These are phyloP conservation scores for Orychophragmus violaceus DNA, from an alignment of 345 rosid genomes.

Conservation along the genomic window DNA sequence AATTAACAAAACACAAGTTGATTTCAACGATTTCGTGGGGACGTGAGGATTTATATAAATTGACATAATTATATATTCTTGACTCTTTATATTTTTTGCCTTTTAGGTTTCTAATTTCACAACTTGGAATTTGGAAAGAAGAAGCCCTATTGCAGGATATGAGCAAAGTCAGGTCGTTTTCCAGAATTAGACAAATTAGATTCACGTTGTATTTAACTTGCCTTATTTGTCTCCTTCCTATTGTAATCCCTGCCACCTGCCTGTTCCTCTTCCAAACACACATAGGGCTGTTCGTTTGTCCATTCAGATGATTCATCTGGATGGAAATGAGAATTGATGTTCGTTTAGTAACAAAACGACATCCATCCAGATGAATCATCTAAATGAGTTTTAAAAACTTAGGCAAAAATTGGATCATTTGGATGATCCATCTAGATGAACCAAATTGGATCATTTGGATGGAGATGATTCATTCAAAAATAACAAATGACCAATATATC, in stretches of 20 bases:
- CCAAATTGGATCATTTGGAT: too few species aligned
- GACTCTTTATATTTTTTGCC: neutral
- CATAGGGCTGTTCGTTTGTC: too few species aligned
- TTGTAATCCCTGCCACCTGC: slow-evolving; percentile 25
- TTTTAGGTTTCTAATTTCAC: slow-evolving; percentile 8
- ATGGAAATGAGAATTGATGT: too few species aligned
- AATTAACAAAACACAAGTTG: slow-evolving; percentile 23
- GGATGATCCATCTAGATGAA: too few species aligned
- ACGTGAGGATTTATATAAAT: slow-evolving; percentile 19
- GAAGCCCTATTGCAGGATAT: neutral
- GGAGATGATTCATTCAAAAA: too few species aligned
- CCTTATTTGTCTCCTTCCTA: slow-evolving; percentile 33
- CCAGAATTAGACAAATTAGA: slow-evolving; percentile 27
- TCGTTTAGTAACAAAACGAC: too few species aligned
- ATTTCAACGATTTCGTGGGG: slow-evolving; percentile 21
- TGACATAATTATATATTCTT: slow-evolving; percentile 2
- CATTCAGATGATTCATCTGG: too few species aligned
- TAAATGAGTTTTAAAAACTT: too few species aligned
- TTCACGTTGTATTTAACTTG: slow-evolving; percentile 35
- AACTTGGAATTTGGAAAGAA: slow-evolving; percentile 26
- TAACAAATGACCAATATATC: too few species aligned
- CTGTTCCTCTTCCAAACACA: slow-evolving; percentile 24
- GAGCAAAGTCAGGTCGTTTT: slow-evolving; percentile 17
- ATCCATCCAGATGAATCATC: too few species aligned
- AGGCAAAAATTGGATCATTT: too few species aligned